Evolutionary conservation across 2,329 filamentous ascomycete genomes (phyloP), one percentile per base, ranked within the genome.

Genomic region (Lojkania enalia): DNA sequence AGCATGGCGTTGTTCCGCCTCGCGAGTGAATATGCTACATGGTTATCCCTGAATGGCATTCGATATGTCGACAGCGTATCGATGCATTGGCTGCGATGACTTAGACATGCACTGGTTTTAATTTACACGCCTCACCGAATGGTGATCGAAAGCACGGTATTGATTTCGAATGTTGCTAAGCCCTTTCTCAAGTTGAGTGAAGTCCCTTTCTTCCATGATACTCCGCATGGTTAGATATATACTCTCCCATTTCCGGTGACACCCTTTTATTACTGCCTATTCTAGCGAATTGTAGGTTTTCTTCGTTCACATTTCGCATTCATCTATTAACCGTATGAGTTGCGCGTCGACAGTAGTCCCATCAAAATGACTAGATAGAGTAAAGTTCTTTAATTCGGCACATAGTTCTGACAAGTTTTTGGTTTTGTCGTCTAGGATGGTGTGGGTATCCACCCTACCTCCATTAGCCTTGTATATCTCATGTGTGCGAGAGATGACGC

Each of bases 1-100:
- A 6, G 30, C 29, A 64, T 52, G 5, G 57, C 58, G 7, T 55
- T 49, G 16, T 58, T 57, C 43, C 64, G 62, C 61, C n/a, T 27
- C 23, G n/a, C n/a, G n/a, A n/a, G n/a, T n/a, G n/a, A n/a, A 27
- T 27, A 7, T 27, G 7, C 23, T 9, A 27, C 61, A 66, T 39
- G 46, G 52, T 38, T 62, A 56, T 41, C 45, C 53, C 30, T 60
- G 49, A 33, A 51, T 41, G 30, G 44, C 46, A 7, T 42, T 43
- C 1, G 41, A 16, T 5, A 35, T 20, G 15, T 55, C 57, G n/a
- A 58, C 54, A 3, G 52, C 43, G 59, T 59, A 20, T 66, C 60
- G 20, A 63, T 46, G 41, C 60, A 60, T 43, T 61, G 55, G 35
- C 62, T 48, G 11, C 9, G 15, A 25, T 35, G n/a, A 44, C 35